A percentile compares a stretch with the other conserved stretches of the same genome.
These are phyloP conservation scores for Lipomyces yamanashiensis DNA, from an alignment of 805 yeast species.

Conservation along the genomic window DNA sequence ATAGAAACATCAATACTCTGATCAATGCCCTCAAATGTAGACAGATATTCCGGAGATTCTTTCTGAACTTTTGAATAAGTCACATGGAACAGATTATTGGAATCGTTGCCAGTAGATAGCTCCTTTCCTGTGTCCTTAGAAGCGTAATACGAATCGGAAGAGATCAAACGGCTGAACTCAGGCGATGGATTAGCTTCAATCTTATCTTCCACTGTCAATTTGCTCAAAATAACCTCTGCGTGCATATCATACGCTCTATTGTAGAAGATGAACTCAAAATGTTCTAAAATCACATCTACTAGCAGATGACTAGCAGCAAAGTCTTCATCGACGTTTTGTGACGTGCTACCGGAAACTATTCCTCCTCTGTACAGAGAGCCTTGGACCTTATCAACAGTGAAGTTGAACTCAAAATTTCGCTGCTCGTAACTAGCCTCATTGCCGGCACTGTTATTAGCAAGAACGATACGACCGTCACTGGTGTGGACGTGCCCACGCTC, in stretches of 20 bases:
- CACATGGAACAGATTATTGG: conserved; percentile 46
- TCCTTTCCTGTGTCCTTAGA: conserved; percentile 64
- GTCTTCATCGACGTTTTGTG: conserved; percentile 47
- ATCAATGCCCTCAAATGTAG: conserved; percentile 54
- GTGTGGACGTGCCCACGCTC: conserved; percentile 14
- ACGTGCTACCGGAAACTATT: conserved; percentile 44
- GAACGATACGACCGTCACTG: conserved; percentile 20
- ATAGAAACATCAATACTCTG: conserved; percentile 73
- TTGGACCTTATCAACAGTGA: conserved; percentile 67
- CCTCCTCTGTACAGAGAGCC: conserved; percentile 67
- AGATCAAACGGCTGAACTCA: conserved; percentile 69
- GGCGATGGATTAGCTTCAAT: conserved; percentile 64
- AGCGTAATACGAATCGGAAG: conserved; percentile 58
- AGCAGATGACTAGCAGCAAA: conserved; percentile 53
- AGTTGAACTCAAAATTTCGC: conserved; percentile 70
- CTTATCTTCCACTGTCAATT: conserved; percentile 74
- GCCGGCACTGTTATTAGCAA: background rate
- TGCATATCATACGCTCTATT: conserved; percentile 66
- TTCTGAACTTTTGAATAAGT: conserved; percentile 35
- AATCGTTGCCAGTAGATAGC: conserved; percentile 57
- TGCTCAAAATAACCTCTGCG: conserved; percentile 65
- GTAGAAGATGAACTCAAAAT: conserved; percentile 62
- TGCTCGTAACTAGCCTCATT: conserved; percentile 49
- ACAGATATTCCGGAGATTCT: conserved; percentile 38
- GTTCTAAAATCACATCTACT: conserved; percentile 72